These are phyloP conservation scores for Cicer pinnatifidum DNA, from an alignment of 306 rosid species.

Conservation along the genomic window DNA sequence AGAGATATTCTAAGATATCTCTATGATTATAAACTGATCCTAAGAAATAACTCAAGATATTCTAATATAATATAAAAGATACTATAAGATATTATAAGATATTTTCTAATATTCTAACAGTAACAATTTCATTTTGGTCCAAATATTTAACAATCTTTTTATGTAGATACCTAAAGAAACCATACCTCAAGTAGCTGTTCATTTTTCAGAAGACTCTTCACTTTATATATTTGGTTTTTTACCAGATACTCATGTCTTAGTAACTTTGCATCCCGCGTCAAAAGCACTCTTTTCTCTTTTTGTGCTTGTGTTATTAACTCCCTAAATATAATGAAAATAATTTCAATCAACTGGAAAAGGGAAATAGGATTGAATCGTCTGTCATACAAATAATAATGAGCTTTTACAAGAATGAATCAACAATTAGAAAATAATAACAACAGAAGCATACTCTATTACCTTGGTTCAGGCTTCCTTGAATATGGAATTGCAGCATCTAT, in stretches of 20 bases:
- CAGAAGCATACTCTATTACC: conserved; percentile 53
- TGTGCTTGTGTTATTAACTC: conserved; percentile 75
- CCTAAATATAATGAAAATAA: conserved; percentile 52
- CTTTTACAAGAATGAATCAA: conserved; percentile 37
- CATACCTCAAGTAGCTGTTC: conserved; percentile 90
- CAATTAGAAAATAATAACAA: conserved; percentile 21
- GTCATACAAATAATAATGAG: conserved; percentile 29
- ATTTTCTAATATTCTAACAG: too few relatives aligned
- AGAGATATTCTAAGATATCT: too few relatives aligned
- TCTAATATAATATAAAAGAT: too few relatives aligned
- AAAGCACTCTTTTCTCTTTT: conserved; percentile 75
- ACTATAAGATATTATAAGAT: too few relatives aligned
- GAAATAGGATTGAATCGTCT: conserved; percentile 32
- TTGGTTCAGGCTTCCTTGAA: conserved; percentile 81
- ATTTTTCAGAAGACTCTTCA: conserved; percentile 86
- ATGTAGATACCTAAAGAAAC: conserved; percentile 8
- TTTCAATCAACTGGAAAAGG: conserved; percentile 3
- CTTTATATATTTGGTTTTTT: conserved; percentile 72
- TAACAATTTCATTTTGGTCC: conserved; percentile 17
- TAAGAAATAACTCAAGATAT: too few relatives aligned
- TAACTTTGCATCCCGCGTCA: conserved; percentile 87
- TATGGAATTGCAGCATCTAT: conserved; percentile 86
- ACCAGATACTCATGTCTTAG: conserved; percentile 72
- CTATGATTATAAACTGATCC: too few relatives aligned
- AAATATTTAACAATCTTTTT: conserved; percentile 15